phyloP scores from a whole-genome alignment of 2,329 filamentous ascomycete genomes.

The Rhexocercosporidium sp. region DNA sequence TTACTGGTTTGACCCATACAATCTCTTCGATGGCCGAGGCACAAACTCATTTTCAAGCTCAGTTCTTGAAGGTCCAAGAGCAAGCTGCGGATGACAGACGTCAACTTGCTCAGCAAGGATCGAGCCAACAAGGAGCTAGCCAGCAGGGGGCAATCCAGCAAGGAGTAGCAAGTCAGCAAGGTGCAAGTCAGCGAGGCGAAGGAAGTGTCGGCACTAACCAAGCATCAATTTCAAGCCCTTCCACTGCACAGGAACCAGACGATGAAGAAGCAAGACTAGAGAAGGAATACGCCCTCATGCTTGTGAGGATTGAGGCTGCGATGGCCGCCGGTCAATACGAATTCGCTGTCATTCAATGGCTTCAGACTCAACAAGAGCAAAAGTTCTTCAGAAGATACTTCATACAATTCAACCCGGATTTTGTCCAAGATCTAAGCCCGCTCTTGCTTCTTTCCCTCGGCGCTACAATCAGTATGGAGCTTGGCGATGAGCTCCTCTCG shows the following conservation, averaged over 20 bases:
- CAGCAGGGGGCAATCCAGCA: constrained; percentile 7
- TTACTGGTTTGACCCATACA: constrained; percentile 70
- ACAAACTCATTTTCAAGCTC: constrained; percentile 72
- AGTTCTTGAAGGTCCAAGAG: constrained; percentile 62
- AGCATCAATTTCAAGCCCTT: constrained; percentile 28
- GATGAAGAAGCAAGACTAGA: constrained; percentile 52
- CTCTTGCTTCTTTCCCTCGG: constrained; percentile 68
- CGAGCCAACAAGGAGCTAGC: constrained; percentile 14
- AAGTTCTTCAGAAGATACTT: constrained; percentile 66
- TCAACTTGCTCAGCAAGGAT: constrained; percentile 13
- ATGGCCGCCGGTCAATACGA: constrained; percentile 67
- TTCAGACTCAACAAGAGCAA: constrained; percentile 66
- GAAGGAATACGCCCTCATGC: constrained; percentile 58
- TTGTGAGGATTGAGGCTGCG: constrained; percentile 64
- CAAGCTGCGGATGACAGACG: constrained; percentile 51
- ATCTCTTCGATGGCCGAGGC: constrained; percentile 71
- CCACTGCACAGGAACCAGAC: constrained; percentile 40
- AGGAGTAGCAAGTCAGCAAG: constrained; percentile 2
- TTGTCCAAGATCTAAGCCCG: constrained; percentile 62
- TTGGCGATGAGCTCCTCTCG: constrained; percentile 57
- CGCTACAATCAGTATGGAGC: constrained; percentile 64
- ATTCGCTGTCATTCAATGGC: constrained; percentile 68
- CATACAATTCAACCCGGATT: constrained; percentile 54
- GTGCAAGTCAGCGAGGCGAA: constrained; percentile 11
- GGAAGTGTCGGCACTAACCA: constrained; percentile 8